Base-by-base conservation (phyloP, 306 rosid species). In the Dalbergia cochinchinensis region DNA sequence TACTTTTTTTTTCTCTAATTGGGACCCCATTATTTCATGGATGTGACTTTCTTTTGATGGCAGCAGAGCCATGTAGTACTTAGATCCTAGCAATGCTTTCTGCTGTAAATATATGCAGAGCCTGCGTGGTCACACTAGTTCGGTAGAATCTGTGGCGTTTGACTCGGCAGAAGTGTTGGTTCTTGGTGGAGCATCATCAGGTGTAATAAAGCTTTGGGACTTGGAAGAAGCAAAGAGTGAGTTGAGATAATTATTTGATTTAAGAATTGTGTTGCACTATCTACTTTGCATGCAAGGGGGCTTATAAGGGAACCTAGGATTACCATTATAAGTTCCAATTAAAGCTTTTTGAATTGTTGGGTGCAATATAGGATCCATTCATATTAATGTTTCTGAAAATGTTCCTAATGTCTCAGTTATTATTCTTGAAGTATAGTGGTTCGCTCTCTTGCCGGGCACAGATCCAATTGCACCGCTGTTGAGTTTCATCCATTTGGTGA, bases 401-500 rank as follows among this genome's bases (percentile, higher is more conserved):
- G n/a, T 76, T 78, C 70, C 86, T 90, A 68, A 89, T 82, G 53
- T 72, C 33, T 78, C 47, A 80, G 75, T 87, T 71, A 69, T 85
- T 90, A 79, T 84, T 85, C 85, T 88, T 89, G 92, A 95, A 95
- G 97, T 90, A 93, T 90, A 95, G 99, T 91, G 96, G 98, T 93
- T 92, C 99, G 98, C 92, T 85, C 97, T 78, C 91, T 95, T 74
- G 84, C 93, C 77, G 99, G 99, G 57, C 98, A 95, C 78, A 90
- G 97, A 83, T 90, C 98, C 84, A 95, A 86, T 86, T 90, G 97
- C 79, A 87, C 88, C 20, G 91, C 98, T 33, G 92, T 95, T 60
- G 98, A 95, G 86, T 95, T 95, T 82, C 99, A 95, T 90, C 99
- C 99, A 13, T 95, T 95, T 61, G 98, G 99, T 50, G 99, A 95